Evolutionary conservation across 768 basidiomycete species (phyloP), one percentile per base, ranked within the genome.

Genomic region (Pisolithus albus): DNA sequence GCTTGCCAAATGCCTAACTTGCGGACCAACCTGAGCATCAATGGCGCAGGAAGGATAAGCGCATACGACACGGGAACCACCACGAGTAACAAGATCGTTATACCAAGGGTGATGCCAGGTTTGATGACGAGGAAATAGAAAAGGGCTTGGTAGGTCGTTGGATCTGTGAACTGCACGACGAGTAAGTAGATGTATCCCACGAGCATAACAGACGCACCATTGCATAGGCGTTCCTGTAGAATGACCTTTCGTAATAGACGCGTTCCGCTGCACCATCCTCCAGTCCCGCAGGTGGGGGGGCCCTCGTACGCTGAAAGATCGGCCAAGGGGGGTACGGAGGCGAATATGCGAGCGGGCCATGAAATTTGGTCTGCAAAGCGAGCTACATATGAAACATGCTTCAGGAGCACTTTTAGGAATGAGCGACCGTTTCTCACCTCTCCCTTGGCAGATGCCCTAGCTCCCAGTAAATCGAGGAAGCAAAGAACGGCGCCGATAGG

Each of bases 111-210:
- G 64, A 91, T 86, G 28, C 80, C 75, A 2, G 89, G 87, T 64
- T 92, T 92, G 72, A 92, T 82, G 46, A 91, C 86, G 54, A 92
- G 77, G 70, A 92, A 92, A 64, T 92, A 91, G 73, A 92, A 91
- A 3, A 92, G 75, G 0, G 89, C 84, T 70, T 87, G 86, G 66
- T 88, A 91, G 16, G 88, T 86, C 5, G 84, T 87, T 37, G 84
- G 71, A 60, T 91, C 88, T 39, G 84, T 83, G 67, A 91, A 91
- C 88, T 89, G 57, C 18, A 36, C 37, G 24, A 24, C 49, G 21
- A 4, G 36, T 24, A 48, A 50, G 40, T 61, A 38, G 60, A 55
- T 46, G 26, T 34, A 34, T 34, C 21, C 34, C 4, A 18, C n/a
- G 46, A 45, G 11, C 18, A 44, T 18, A 59, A 19, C 16, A 21